Base-by-base conservation (phyloP, 2,329 filamentous ascomycete genomes). In the Monosporascus sp. region DNA sequence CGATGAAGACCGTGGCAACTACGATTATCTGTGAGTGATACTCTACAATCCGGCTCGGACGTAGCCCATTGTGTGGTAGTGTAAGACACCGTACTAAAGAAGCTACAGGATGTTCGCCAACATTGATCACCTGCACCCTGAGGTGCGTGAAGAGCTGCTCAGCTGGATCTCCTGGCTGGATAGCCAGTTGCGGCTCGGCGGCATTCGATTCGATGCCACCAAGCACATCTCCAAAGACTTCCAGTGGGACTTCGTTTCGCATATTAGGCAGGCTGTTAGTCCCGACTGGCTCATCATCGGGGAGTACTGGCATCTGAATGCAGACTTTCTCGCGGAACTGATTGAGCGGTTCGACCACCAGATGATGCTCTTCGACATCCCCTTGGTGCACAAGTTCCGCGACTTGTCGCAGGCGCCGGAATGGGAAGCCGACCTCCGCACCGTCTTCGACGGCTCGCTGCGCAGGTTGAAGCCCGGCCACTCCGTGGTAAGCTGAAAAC, bases 301-400 rank as follows among this genome's bases (percentile, higher is more conserved):
- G 7, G 87, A 89, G 62, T 88, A 85, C 64, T 88, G 85, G 85
- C 76, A 77, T 24, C 43, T 25, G 11, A 24, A 46, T 24, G 22
- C 43, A 27, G 78, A 77, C 44, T 78, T 86, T 54, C 67, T 79
- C 0, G 64, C 74, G 24, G 74, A 77, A 50, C 77, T 88, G 66
- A 65, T 76, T 2, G 68, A 72, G 27, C 88, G 86, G 64, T 68
- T 86, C 45, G 73, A 79, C 38, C 70, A 70, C 43, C 43, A 46
- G 22, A 46, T 46, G 43, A 18, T 27, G 31, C 73, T 88, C 20
- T 90, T 86, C 63, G 87, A 90, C 66, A 79, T 82, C 0, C 85
- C 85, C 0, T 73, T 90, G 1, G 76, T 89, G 2, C 80, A 86
- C 65, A 87, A 82, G 61, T 87, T 89, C 64, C 82, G 78, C 37